Conservation (phyloP, 2,329 filamentous ascomycete genomes). For the Myotisia sp. region DNA sequence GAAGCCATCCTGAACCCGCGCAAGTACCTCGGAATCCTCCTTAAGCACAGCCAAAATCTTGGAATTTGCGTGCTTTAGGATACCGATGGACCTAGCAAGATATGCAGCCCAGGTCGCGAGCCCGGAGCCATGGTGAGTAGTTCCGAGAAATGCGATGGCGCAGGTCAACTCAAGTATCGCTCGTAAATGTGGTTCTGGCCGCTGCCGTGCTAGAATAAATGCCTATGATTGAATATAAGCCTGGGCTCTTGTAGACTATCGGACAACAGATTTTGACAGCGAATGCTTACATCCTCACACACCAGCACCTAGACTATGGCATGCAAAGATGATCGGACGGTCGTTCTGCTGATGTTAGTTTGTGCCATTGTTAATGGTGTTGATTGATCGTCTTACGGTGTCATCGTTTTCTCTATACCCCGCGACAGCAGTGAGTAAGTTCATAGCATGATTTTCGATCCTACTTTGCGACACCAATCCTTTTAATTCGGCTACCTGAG, state of each 20-base stretch:
- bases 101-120: not conserved
- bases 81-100: not conserved
- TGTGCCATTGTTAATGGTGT: not conserved
- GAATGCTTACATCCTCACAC: not conserved
- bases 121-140: not conserved
- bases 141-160: not conserved
- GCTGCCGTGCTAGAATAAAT: not conserved
- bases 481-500: not conserved
- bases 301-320: not conserved
- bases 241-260: not conserved
- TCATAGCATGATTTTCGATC: not conserved
- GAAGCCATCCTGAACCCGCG: not conserved
- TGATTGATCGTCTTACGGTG: not conserved
- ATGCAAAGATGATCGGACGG: not conserved
- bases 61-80: not conserved
- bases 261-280: too few species aligned
- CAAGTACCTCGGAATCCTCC: not conserved
- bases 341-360: not conserved
- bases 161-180: not conserved
- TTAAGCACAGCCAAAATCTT: not conserved
- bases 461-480: slow-evolving; percentile 1
- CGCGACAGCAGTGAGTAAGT: slow-evolving; percentile 1
- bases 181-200: not conserved
- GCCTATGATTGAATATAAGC: not conserved
- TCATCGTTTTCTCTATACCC: not conserved